Base-by-base conservation (phyloP, 163 green algal species). In the Prototheca wickerhamii region DNA sequence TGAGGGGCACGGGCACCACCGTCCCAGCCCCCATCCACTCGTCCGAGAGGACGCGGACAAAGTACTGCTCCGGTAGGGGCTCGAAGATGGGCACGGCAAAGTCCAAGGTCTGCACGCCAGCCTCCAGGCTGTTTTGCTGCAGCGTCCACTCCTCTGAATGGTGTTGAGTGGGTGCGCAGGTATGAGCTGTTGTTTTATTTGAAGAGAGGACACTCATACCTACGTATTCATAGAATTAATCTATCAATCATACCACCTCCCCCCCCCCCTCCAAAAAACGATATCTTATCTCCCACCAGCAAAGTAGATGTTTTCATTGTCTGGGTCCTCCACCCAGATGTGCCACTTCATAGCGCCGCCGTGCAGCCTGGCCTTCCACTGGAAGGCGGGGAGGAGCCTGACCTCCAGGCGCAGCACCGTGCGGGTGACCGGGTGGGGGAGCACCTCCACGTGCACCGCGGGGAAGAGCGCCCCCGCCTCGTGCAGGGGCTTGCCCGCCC, bases 71-170 rank as follows among this genome's bases (percentile, higher is more conserved):
- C 31, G 91, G 91, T 52, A 97, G 82, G 5, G 93, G 93, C 83
- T 97, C 89, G 43, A 87, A 89, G 54, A 99, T 88, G 43, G 93
- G 93, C 58, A 99, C 96, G 46, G 86, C 94, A 81, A 97, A 96
- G 28, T 80, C 75, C 49, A 99, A 17, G 5, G n/a, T 28, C 60
- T 95, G 89, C 15, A 68, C 29, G 67, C 67, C 86, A 68, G 59
- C 69, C 32, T 46, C 68, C 63, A 61, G 63, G 70, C 89, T 88
- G 67, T 92, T 91, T 65, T 89, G 90, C 26, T 82, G 94, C 54
- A 96, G 73, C 46, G 71, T 82, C 77, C 82, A 90, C 4, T 65
- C 66, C 60, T 75, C 62, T 63, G 63, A 20, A 7, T 37, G 28
- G 29, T 12, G 30, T 29, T 21, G 21, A 53, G 20, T 29, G 57